Base-by-base conservation (phyloP, 768 basidiomycete genomes). In the Hortiboletus flavorubellus region DNA sequence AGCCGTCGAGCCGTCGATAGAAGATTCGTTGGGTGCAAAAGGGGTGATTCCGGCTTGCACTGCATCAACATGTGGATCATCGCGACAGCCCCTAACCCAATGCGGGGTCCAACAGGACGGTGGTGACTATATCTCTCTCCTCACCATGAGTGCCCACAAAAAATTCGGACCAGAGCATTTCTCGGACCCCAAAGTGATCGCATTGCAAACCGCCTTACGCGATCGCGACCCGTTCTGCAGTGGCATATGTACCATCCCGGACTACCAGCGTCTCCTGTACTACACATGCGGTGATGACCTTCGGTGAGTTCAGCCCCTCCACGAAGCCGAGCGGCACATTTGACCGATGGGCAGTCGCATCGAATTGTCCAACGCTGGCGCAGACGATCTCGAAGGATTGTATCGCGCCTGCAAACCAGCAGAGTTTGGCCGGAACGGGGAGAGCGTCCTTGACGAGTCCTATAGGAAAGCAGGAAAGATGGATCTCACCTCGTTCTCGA, bases 401-500 rank as follows among this genome's bases (percentile, higher is more conserved):
- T 56, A 56, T n/a, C 38, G 29, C 23, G 29, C 45, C 14, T 59
- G 58, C 10, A 52, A 58, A 26, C 58, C 55, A 31, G 46, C 58
- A 3, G 44, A 53, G 23, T 59, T 59, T 1, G 56, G 51, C 35
- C 21, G 38, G 7, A 44, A 50, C n/a, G 43, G 48, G 3, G 47
- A 50, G 31, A 53, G 42, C n/a, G 18, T 59, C 2, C 29, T 50
- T 0, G 59, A 58, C 18, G 56, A 53, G 12, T 37, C 47, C 0
- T 49, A 5, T 77, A 68, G 78, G 34, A 79, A 77, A 53, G 79
- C 79, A 0, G 74, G 77, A 3, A 80, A 81, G 65, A 61, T 81
- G 62, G 77, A 79, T 42, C 39, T 56, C 0, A 40, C 47, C 1
- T 49, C 67, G 5, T 81, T 82, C 56, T 39, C 72, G 0, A 65